These are phyloP conservation scores for Cryptosporidium xiaoi DNA, from an alignment of 169 alveolate species.

Conservation along the genomic window DNA sequence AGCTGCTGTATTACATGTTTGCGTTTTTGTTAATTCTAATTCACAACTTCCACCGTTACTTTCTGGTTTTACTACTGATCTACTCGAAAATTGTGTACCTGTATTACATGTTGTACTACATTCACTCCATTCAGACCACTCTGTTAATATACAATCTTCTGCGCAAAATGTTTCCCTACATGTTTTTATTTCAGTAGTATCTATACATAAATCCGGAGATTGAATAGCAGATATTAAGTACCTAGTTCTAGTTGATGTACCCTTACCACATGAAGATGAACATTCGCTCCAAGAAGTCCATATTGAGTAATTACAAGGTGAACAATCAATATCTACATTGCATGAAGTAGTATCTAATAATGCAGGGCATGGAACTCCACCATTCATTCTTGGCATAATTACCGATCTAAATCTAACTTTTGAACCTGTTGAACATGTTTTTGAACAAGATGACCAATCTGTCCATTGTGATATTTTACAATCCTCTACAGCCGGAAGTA, in stretches of 20 bases:
- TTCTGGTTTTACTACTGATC: conserved; percentile 39
- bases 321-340: conserved; percentile 56
- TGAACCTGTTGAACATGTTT: conserved; percentile 62
- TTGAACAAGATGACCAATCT: conserved; percentile 77
- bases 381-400: conserved; percentile 72
- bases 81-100: conserved; percentile 46
- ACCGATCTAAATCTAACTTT: conserved; percentile 45
- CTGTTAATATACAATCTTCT: conserved; percentile 57
- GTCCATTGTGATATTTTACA: conserved; percentile 79
- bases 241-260: conserved; percentile 73
- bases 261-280: conserved; percentile 28
- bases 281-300: conserved; percentile 52
- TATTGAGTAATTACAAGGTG: conserved; percentile 21
- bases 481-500: conserved; percentile 76
- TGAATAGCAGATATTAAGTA: conserved; percentile 49
- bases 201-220: conserved; percentile 19
- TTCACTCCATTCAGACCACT: conserved; percentile 76
- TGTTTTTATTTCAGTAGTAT: conserved; percentile 41
- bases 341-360: conserved; percentile 27
- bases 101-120: conserved; percentile 58
- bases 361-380: conserved; percentile 29
- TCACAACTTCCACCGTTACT: conserved; percentile 54
- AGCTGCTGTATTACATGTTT: conserved; percentile 17
- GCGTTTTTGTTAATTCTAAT: conserved; percentile 2
- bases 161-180: conserved; percentile 51